Evolutionary conservation across 768 basidiomycete species (phyloP), one percentile per base, ranked within the genome.

Genomic region (Mycena floridula): DNA sequence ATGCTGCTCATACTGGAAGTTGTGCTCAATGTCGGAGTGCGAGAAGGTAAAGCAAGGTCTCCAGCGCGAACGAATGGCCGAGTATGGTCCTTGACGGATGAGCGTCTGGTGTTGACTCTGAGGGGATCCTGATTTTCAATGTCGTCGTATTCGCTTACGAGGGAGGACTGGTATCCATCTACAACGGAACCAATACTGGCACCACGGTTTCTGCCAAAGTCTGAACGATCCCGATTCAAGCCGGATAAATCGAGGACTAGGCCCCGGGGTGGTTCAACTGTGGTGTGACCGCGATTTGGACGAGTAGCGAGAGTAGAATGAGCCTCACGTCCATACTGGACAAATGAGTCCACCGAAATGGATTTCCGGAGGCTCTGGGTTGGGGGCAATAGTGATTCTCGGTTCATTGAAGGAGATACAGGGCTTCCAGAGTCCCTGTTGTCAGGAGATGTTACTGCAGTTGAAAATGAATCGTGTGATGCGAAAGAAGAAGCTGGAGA

Each of bases 271-370:
- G 62, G 54, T 41, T 69, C 65, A 6, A 63, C 44, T n/a, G 64
- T 62, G 22, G 66, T 59, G 46, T 61, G 59, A 49, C 57, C 64
- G 54, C 72, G 62, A 55, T 62, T 65, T 15, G 67, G 62, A 3
- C 69, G 65, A 32, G 68, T 59, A 30, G 56, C 54, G 18, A 61
- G 52, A 43, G 58, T 47, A 7, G 62, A 51, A 23, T 61, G 47
- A 40, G 59, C 59, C 35, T 70, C 67, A 51, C 65, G 66, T 52
- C 63, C 62, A 55, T 68, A 67, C 26, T 65, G 67, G 40, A 76
- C 72, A 59, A 89, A 82, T 8, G 87, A 89, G 61, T 89, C 87
- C 48, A 81, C 85, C 18, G 87, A 89, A 48, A 84, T 63, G 23
- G 85, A 83, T 66, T 88, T 88, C 54, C 84, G 75, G 44, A 89